Percentiles rank a stretch among this genome's conserved stretches.
phyloP scores from a whole-genome alignment of 192 early-diverging fungal genomes.

The Coemansia sp. region DNA sequence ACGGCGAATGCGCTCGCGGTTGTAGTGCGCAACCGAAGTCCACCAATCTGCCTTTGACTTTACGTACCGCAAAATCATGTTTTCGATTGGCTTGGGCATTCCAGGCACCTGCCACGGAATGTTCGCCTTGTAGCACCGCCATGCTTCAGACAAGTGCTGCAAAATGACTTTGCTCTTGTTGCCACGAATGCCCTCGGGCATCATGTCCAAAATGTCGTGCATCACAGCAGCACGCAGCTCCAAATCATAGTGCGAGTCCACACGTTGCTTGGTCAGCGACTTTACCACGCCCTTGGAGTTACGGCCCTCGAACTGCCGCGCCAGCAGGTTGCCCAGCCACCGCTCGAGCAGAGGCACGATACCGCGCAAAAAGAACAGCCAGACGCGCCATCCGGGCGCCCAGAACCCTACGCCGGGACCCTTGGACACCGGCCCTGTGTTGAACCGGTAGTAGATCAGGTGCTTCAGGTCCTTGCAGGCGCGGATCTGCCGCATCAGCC shows the following conservation, averaged over 20 bases:
- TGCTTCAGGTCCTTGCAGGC: constrained; percentile 95
- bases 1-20: constrained; percentile 96
- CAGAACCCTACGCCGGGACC: constrained; percentile 98
- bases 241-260: constrained; percentile 97
- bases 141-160: constrained; percentile 94
- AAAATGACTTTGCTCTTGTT: constrained; percentile 95
- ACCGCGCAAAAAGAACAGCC: constrained; percentile 99
- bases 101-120: constrained; percentile 99
- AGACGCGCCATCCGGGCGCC: constrained; percentile 99
- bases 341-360: constrained; percentile 96
- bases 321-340: constrained; percentile 97
- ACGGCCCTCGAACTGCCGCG: constrained; percentile 98
- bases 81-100: constrained; percentile 95
- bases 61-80: constrained; percentile 98
- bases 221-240: constrained; percentile 98
- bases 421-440: constrained; percentile 92
- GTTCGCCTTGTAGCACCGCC: constrained; percentile 98
- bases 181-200: constrained; percentile 97
- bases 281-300: constrained; percentile 96
- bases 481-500: constrained; percentile 95
- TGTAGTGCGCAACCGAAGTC: constrained; percentile 97
- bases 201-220: constrained; percentile 99
- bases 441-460: constrained; percentile 90
- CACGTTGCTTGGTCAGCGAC: constrained; percentile 98
- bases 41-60: constrained; percentile 99